A percentile compares a stretch with the other conserved stretches of the same genome.
phyloP scores from a whole-genome alignment of 2,329 filamentous ascomycete species.

The Mycosphaerella arachidis region DNA sequence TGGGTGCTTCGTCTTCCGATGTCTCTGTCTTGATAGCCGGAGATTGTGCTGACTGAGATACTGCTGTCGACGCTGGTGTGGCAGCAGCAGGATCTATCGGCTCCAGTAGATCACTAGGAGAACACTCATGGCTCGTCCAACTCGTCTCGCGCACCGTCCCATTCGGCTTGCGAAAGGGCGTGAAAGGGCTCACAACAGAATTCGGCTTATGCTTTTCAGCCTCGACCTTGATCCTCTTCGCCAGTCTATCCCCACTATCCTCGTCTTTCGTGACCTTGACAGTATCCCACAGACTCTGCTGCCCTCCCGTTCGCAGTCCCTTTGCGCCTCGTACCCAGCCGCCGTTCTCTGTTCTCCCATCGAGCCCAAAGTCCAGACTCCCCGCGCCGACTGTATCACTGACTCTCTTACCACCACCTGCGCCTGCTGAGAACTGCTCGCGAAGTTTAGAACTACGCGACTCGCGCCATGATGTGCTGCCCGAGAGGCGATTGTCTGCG shows the following conservation, averaged over 20 bases:
- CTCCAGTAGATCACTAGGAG: slow-evolving; percentile 29
- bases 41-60: background rate
- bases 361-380: slow-evolving; percentile 51
- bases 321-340: slow-evolving; percentile 47
- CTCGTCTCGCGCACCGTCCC: slow-evolving; percentile 30
- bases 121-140: slow-evolving; percentile 31
- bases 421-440: slow-evolving; percentile 60
- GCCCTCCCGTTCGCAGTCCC: slow-evolving; percentile 45
- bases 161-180: slow-evolving; percentile 27
- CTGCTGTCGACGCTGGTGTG: background rate
- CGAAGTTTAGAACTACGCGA: slow-evolving; percentile 65
- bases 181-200: slow-evolving; percentile 30
- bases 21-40: background rate
- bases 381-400: slow-evolving; percentile 64
- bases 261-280: slow-evolving; percentile 24
- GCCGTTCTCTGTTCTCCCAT: slow-evolving; percentile 50
- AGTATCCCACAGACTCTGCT: slow-evolving; percentile 39
- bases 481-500: slow-evolving; percentile 61
- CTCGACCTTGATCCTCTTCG: slow-evolving; percentile 20
- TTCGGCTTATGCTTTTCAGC: slow-evolving; percentile 15
- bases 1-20: background rate
- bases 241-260: slow-evolving; percentile 11
- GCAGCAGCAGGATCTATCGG: slow-evolving; percentile 17
- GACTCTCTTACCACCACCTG: slow-evolving; percentile 54
- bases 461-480: slow-evolving; percentile 65